A percentile compares a stretch with the other conserved stretches of the same genome.
Evolutionary conservation across 2,329 filamentous ascomycete species (phyloP).

Genomic region (Cladorrhinum sp.): DNA sequence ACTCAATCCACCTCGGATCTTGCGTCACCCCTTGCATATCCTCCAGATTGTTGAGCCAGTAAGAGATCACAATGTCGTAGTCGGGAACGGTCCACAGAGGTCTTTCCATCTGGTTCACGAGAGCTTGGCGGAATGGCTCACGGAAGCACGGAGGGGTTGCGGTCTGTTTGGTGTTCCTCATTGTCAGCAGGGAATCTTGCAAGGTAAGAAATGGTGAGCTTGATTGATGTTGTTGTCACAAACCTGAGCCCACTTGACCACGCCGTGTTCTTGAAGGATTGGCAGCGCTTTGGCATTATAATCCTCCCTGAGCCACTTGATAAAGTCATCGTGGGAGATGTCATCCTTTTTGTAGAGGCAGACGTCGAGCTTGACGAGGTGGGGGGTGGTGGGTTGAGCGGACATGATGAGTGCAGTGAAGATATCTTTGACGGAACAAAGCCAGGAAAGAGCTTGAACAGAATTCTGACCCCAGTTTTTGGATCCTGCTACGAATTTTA

Average conservation of each 20-base stretch:
- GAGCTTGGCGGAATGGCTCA: neutral
- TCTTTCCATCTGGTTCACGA: neutral
- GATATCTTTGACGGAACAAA: neutral
- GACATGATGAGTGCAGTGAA: neutral
- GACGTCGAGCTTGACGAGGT: slow-evolving; percentile 6
- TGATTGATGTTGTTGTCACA: neutral
- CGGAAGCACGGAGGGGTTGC: slow-evolving; percentile 7
- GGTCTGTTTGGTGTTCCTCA: neutral
- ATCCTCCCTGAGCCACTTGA: slow-evolving; percentile 1
- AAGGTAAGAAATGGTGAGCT: neutral
- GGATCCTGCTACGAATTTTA: too few relatives aligned
- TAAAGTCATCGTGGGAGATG: slow-evolving; percentile 4
- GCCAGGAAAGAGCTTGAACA: too few relatives aligned
- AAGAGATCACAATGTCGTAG: slow-evolving; percentile 7
- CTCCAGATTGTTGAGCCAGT: neutral
- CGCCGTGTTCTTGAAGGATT: neutral
- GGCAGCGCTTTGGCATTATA: slow-evolving; percentile 1
- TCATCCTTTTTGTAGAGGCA: slow-evolving; percentile 9
- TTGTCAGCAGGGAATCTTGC: too few relatives aligned
- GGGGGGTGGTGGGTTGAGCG: neutral
- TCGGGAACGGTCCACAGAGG: slow-evolving; percentile 3
- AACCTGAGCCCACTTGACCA: slow-evolving; percentile 6
- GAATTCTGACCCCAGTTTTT: too few relatives aligned
- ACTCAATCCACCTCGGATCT: slow-evolving; percentile 8
- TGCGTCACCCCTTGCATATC: neutral